Evolutionary conservation across 139 green algal genomes (phyloP).

Genomic region (Chlamydomonas sphaeroides): DNA sequence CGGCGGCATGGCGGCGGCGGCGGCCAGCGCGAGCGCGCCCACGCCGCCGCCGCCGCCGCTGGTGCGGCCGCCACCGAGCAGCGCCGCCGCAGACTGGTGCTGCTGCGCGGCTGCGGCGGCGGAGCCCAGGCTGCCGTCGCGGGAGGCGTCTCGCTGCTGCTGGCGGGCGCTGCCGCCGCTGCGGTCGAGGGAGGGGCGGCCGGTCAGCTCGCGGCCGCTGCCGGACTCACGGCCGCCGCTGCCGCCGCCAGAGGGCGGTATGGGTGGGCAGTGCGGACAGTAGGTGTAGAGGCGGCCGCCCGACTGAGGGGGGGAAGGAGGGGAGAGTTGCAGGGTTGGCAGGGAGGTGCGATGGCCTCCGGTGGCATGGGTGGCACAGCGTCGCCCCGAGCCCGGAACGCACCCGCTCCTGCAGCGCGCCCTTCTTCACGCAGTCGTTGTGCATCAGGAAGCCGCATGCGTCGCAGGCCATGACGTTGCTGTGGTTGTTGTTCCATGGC

Average conservation of each 20-base stretch:
- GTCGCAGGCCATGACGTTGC: slow-evolving; percentile 16
- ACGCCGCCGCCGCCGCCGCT: not conserved
- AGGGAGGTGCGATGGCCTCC: too few relatives aligned
- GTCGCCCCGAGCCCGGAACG: too few relatives aligned
- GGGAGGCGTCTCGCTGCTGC: too few relatives aligned
- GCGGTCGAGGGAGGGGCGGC: not conserved
- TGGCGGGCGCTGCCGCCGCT: not conserved
- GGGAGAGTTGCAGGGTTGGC: too few relatives aligned
- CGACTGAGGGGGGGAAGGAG: not conserved
- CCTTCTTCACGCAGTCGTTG: slow-evolving; percentile 32
- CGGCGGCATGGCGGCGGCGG: not conserved
- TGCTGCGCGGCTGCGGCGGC: too few relatives aligned
- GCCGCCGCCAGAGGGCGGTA: not conserved
- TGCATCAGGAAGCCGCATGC: slow-evolving; percentile 35
- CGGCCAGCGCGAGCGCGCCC: not conserved
- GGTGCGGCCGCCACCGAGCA: not conserved
- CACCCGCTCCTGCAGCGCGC: slow-evolving; percentile 28
- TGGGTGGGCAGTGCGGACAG: slow-evolving; percentile 37
- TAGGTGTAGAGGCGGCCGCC: slow-evolving; percentile 21
- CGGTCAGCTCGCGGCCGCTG: too few relatives aligned
- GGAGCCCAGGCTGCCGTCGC: too few relatives aligned
- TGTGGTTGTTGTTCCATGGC: slow-evolving; percentile 21
- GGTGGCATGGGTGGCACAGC: too few relatives aligned
- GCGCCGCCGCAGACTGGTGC: too few relatives aligned
- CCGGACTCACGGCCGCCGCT: too few relatives aligned